These are phyloP conservation scores for Cardiosporidium cionae DNA, from an alignment of 169 alveolate genomes.

Conservation along the genomic window DNA sequence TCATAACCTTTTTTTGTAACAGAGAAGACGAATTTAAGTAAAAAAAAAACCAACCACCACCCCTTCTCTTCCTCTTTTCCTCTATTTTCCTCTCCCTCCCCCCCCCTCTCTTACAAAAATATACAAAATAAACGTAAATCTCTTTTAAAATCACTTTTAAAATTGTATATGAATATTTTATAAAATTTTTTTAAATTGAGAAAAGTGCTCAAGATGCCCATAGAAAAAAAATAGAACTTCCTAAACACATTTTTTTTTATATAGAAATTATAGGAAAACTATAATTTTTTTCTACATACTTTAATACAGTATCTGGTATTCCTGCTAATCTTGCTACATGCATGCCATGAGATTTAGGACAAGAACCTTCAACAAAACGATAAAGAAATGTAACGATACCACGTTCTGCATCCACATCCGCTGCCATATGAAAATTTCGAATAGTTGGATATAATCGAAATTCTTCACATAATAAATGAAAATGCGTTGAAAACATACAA, in stretches of 20 bases:
- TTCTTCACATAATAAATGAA: slow-evolving; percentile 73
- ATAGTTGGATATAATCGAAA: slow-evolving; percentile 34
- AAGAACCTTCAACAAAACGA: slow-evolving; percentile 82
- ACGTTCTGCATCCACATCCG: slow-evolving; percentile 41
- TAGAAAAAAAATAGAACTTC: background rate
- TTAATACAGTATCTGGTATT: slow-evolving; percentile 52
- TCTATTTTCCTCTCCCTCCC: too few relatives aligned
- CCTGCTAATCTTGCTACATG: slow-evolving; percentile 94
- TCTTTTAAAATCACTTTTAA: too few relatives aligned
- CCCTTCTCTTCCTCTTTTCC: too few relatives aligned
- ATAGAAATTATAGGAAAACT: background rate
- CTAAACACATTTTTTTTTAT: background rate
- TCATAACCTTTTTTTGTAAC: too few relatives aligned
- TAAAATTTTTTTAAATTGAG: too few relatives aligned
- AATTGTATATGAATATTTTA: too few relatives aligned
- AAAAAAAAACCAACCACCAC: too few relatives aligned
- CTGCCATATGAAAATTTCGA: slow-evolving; percentile 70
- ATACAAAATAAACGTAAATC: too few relatives aligned
- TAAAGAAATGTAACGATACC: slow-evolving; percentile 79
- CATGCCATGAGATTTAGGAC: slow-evolving; percentile 92
- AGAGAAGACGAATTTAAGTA: too few relatives aligned
- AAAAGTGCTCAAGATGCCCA: too few relatives aligned
- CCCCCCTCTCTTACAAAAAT: too few relatives aligned
- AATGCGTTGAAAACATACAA: slow-evolving; percentile 92
- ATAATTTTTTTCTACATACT: background rate